Percentiles rank a stretch among this genome's conserved stretches.
Evolutionary conservation across 495 filamentous ascomycete species (phyloP).

Genomic region (Apiosordaria backusii): DNA sequence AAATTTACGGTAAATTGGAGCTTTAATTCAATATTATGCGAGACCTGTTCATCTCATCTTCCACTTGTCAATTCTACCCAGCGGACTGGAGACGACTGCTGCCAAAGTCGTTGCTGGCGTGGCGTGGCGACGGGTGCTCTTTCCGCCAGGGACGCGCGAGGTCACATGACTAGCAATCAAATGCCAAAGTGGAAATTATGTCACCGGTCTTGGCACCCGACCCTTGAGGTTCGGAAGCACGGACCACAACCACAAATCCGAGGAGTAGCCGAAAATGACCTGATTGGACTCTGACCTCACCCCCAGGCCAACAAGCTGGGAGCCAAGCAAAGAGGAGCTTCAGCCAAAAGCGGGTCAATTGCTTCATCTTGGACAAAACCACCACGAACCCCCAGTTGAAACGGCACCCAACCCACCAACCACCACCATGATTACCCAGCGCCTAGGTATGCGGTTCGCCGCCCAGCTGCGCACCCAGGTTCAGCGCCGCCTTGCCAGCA

Average conservation of each 20-base stretch:
- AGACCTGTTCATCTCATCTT: neutral
- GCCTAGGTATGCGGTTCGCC: constrained; percentile 55
- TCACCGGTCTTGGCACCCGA: constrained; percentile 10
- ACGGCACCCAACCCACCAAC: constrained; percentile 8
- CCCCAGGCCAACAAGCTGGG: neutral
- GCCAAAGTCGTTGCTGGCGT: neutral
- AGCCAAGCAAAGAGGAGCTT: constrained; percentile 7
- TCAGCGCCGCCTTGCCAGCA: constrained; percentile 68
- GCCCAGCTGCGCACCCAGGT: constrained; percentile 54
- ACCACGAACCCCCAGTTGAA: neutral
- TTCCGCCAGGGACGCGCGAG: constrained; percentile 12
- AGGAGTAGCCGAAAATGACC: constrained; percentile 26
- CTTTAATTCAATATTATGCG: neutral
- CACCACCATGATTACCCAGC: constrained; percentile 60
- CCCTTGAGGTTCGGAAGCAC: neutral
- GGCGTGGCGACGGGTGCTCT: neutral
- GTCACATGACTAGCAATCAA: constrained; percentile 18
- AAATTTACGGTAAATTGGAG: neutral
- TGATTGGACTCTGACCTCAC: constrained; percentile 30
- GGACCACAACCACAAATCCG: constrained; percentile 12
- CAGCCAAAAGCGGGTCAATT: constrained; percentile 19
- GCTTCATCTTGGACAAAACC: constrained; percentile 11
- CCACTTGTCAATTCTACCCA: neutral
- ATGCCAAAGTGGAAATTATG: constrained; percentile 3
- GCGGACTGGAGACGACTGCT: no score